Evolutionary conservation across 306 rosid genomes (phyloP).

Genomic region (Senna siamea): DNA sequence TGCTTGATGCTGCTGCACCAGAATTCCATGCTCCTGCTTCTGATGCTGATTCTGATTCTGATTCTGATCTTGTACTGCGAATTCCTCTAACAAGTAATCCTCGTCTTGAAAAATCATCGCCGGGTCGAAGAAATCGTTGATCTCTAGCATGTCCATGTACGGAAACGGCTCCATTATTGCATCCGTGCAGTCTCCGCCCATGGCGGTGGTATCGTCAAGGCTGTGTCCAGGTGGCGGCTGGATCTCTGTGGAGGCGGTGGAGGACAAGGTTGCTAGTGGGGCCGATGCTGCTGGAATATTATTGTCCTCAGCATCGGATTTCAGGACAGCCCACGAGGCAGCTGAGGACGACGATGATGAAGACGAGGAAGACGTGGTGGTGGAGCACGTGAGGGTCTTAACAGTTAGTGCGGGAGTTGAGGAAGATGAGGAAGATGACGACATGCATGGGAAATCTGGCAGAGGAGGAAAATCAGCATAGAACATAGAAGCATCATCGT

Average conservation of each 20-base stretch:
- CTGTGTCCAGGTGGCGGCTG: slow-evolving; percentile 36
- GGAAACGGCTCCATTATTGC: slow-evolving; percentile 60
- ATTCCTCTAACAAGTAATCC: slow-evolving; percentile 50
- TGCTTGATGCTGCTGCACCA: slow-evolving; percentile 7
- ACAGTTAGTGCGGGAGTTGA: slow-evolving; percentile 53
- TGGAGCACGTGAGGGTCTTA: slow-evolving; percentile 48
- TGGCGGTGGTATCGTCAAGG: neutral
- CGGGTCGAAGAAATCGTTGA: slow-evolving; percentile 68
- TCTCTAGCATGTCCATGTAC: slow-evolving; percentile 74
- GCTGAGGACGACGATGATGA: slow-evolving; percentile 73
- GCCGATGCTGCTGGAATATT: no score
- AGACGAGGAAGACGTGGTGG: slow-evolving; percentile 41
- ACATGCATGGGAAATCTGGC: slow-evolving; percentile 94
- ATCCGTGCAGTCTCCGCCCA: no score
- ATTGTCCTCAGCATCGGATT: slow-evolving; percentile 60
- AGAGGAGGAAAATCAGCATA: slow-evolving; percentile 79
- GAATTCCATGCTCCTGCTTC: slow-evolving; percentile 31
- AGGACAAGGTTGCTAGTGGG: slow-evolving; percentile 43
- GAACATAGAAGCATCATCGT: slow-evolving; percentile 58
- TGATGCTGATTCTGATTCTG: neutral
- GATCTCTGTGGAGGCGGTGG: slow-evolving; percentile 75
- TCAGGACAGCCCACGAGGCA: slow-evolving; percentile 76
- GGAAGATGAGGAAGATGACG: slow-evolving; percentile 76
- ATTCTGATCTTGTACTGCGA: slow-evolving; percentile 37
- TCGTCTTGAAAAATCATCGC: slow-evolving; percentile 59